Evolutionary conservation across 371 early-diverging fungal species (phyloP), one percentile per base, ranked within the genome.

Genomic region (Capillidium heterosporum): DNA sequence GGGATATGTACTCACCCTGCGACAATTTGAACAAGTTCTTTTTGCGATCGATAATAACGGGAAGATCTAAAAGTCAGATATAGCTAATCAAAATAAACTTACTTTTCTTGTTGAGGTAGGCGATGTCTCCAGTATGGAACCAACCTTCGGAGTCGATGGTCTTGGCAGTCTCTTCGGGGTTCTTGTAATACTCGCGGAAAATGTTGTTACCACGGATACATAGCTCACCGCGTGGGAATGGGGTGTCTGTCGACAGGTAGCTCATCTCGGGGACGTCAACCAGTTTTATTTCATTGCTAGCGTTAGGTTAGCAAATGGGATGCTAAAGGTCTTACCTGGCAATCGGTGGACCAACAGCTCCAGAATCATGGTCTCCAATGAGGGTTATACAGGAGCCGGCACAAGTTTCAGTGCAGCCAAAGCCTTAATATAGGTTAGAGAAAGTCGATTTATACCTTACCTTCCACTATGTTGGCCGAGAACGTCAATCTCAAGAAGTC

Each of bases 1-100:
- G 98, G 0, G 95, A 92, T 61, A 99, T 80, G 71, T 96, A 98
- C 72, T 99, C 99, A 44, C 96, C 96, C 65, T 81, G 84, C 10
- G 73, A 65, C 47, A 80, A 59, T 61, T 99, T 99, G 78, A 99
- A 97, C 53, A 97, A 91, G 62, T 93, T 91, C 75, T 98, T 98
- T 66, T 87, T 87, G 41, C 99, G 76, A 69, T 98, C 99, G 63
- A 97, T 84, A 61, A 98, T 86, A 1, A 65, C 61, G 13, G 91
- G 57, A 7, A 67, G 61, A 48, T 83, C 85, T 47, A 76, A 63
- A 13, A 56, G 53, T 35, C 4, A 35, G 35, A 35, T 7, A 7
- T 13, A 13, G 13, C 35, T 4, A 35, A 35, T 35, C 35, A 35
- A 13, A 13, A 7, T 35, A 35, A 4, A 35, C 35, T 35, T 35